Conservation (phyloP, 176 grass and related monocot species). For the Tuctoria greenei region DNA sequence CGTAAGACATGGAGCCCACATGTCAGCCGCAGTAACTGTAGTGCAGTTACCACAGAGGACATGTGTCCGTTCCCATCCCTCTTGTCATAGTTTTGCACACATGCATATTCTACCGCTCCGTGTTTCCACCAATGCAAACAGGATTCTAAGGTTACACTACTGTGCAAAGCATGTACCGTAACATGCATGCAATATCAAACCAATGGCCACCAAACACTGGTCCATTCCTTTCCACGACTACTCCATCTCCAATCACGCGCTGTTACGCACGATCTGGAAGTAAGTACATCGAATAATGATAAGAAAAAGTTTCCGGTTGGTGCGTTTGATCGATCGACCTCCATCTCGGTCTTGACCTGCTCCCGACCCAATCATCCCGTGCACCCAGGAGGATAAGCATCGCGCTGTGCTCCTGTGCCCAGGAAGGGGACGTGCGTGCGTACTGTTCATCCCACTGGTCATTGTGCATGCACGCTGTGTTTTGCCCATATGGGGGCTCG, state of each 20-base stretch:
- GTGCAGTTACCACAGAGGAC: too few species aligned
- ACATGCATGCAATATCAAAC: conserved; percentile 38
- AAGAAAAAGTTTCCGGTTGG: conserved; percentile 12
- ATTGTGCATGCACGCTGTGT: conserved; percentile 2
- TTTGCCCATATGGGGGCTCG: conserved; percentile 37
- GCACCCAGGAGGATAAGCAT: not conserved
- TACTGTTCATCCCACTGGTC: not conserved
- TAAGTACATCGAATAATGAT: conserved; percentile 3
- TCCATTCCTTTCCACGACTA: not conserved
- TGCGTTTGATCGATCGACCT: not conserved
- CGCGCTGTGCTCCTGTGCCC: not conserved
- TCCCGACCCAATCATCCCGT: conserved; percentile 21
- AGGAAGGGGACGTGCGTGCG: not conserved
- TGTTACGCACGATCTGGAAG: not conserved
- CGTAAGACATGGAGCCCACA: too few species aligned
- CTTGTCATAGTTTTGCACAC: not conserved
- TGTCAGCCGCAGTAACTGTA: too few species aligned
- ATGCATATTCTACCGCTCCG: not conserved
- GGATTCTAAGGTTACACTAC: not conserved
- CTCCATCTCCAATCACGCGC: not conserved
- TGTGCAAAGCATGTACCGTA: not conserved
- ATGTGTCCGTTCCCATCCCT: too few species aligned
- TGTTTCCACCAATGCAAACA: not conserved
- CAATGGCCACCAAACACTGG: not conserved
- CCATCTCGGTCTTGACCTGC: not conserved